These are phyloP conservation scores for Auxenochlorella pyrenoidosa DNA, from an alignment of 139 green algal genomes.

Conservation along the genomic window DNA sequence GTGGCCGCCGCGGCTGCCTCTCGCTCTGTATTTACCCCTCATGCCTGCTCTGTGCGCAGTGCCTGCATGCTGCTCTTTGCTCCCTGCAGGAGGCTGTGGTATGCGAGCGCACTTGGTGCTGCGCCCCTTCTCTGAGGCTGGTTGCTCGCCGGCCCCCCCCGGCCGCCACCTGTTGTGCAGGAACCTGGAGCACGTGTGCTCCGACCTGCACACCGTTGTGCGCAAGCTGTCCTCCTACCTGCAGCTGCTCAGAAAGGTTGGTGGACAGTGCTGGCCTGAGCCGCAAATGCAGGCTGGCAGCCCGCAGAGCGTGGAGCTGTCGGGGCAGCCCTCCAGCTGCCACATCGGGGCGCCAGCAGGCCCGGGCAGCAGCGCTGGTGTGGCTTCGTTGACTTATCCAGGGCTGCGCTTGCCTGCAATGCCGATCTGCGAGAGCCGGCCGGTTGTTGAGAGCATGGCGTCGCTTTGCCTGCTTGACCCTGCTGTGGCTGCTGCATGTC, in stretches of 20 bases:
- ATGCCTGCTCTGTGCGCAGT: neutral
- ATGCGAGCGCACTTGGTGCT: neutral
- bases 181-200: constrained; percentile 19
- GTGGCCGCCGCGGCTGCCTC: too few relatives aligned
- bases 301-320: too few relatives aligned
- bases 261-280: neutral
- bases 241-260: constrained; percentile 25
- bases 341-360: too few relatives aligned
- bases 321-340: too few relatives aligned
- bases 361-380: too few relatives aligned
- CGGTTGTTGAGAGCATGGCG: too few relatives aligned
- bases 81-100: neutral
- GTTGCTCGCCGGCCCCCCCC: neutral
- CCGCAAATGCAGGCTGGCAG: neutral
- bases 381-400: too few relatives aligned
- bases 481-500: too few relatives aligned
- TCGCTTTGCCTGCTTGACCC: too few relatives aligned
- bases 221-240: constrained; percentile 3
- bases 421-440: neutral
- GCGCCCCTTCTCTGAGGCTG: neutral
- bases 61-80: neutral
- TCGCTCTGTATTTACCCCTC: neutral
- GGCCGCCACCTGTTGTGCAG: neutral
- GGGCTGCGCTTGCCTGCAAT: too few relatives aligned
- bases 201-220: neutral